Percentiles rank a stretch among this genome's conserved stretches.
Conservation (phyloP, 2,329 filamentous ascomycete genomes). For the Clonostachys chloroleuca region DNA sequence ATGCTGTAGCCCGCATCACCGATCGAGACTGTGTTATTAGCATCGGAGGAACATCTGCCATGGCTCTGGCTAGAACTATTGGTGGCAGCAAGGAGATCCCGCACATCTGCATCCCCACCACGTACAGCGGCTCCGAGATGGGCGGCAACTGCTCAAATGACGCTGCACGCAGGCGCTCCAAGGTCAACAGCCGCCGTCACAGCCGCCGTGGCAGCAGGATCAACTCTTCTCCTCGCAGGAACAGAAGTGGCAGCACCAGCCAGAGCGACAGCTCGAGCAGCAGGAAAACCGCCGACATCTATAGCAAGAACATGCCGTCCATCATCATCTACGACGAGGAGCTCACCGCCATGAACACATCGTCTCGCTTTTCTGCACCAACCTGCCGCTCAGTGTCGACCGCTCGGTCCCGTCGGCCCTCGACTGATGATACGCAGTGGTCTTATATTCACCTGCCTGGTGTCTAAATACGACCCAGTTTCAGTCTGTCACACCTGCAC, state of each 20-base stretch:
- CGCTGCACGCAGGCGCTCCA: neutral
- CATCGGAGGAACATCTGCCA: constrained; percentile 59
- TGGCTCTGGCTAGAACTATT: constrained; percentile 53
- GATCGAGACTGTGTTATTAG: constrained; percentile 53
- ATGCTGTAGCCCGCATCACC: constrained; percentile 16
- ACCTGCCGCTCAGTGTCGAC: constrained; percentile 8
- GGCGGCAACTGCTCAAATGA: constrained; percentile 29
- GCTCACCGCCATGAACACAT: constrained; percentile 16
- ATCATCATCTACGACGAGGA: constrained; percentile 32
- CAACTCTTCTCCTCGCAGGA: neutral
- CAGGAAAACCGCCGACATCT: constrained; percentile 6
- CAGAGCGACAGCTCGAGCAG: constrained; percentile 2
- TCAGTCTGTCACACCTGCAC: neutral
- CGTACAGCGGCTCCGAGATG: constrained; percentile 57
- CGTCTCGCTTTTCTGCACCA: constrained; percentile 16
- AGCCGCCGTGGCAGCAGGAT: neutral
- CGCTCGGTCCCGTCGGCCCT: constrained; percentile 4
- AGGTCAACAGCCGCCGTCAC: neutral
- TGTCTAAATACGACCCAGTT: constrained; percentile 11
- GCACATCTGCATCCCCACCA: constrained; percentile 56
- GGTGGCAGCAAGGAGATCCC: constrained; percentile 46
- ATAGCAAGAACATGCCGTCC: constrained; percentile 15
- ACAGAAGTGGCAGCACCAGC: constrained; percentile 2
- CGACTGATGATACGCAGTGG: constrained; percentile 21
- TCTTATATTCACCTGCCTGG: constrained; percentile 28